Base-by-base conservation (phyloP, 768 basidiomycete genomes). In the Nidularia pulvinata region DNA sequence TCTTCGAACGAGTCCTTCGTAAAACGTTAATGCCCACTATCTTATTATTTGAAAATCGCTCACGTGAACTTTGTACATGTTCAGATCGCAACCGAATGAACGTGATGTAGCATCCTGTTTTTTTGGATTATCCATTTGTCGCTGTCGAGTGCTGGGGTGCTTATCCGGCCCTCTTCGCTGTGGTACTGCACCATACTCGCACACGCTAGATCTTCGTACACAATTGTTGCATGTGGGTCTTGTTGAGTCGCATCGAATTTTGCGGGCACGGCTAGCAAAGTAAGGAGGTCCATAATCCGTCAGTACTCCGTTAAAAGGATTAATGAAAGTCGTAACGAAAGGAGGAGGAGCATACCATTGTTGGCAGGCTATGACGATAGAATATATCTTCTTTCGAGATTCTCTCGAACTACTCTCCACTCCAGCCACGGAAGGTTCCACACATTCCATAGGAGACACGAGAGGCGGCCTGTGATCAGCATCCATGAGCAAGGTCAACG, bases 161-260 rank as follows among this genome's bases (percentile, higher is more conserved):
- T 91, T 92, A 79, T 93, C 91, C 57, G 91, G 91, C 2, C 91
- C 91, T 56, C 91, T 81, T 56, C 91, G 85, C 70, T 89, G 91
- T 61, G 90, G 90, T 52, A 81, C 86, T 32, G 82, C 74, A 65
- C 93, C 91, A 70, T 92, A 93, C 71, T 86, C 79, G 70, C 91
- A 93, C 51, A 79, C 77, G 69, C 90, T 89, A 59, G 82, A 82
- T 63, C 91, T 78, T 65, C 89, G 85, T 70, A 81, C 76, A 69
- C 91, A 92, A 71, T 93, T 93, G 75, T 86, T 82, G 76, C 91
- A 93, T 52, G 79, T 76, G 58, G 91, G 91, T 65, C 90, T 78
- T 34, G 84, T 88, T 53, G 90, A 92, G 69, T 92, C 91, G 75
- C 91, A 93, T 55, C 87, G 84, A 62, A 92, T 91, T 79, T 93